A percentile compares a stretch with the other conserved stretches of the same genome.
phyloP scores from a whole-genome alignment of 768 basidiomycete genomes.

The Lactarius quietus region DNA sequence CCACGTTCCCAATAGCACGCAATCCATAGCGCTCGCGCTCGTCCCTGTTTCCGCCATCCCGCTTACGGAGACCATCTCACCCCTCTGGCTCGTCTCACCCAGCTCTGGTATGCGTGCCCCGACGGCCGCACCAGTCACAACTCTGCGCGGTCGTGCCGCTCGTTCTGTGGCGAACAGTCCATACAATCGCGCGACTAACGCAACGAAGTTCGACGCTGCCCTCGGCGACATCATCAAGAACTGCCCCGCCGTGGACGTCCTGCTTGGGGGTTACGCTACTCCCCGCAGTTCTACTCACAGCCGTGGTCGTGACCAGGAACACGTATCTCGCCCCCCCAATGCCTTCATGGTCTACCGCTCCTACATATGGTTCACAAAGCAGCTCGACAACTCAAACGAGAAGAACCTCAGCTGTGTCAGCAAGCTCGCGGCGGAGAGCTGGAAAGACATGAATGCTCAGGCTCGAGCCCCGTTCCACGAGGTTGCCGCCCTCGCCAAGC shows the following conservation, averaged over 20 bases:
- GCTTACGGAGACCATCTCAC: neutral
- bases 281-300: constrained; percentile 40
- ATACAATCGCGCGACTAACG: constrained; percentile 7
- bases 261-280: constrained; percentile 28
- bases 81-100: constrained; percentile 1
- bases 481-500: constrained; percentile 46
- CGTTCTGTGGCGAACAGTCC: neutral
- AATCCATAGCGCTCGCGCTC: constrained; percentile 6
- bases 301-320: constrained; percentile 42
- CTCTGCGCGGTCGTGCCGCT: constrained; percentile 4
- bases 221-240: constrained; percentile 16
- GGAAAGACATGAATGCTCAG: constrained; percentile 51
- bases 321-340: constrained; percentile 77
- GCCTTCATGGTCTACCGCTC: constrained; percentile 85
- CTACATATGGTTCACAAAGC: constrained; percentile 52
- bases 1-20: constrained; percentile 16
- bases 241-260: constrained; percentile 22
- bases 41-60: neutral
- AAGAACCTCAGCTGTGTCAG: constrained; percentile 71
- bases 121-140: neutral
- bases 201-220: neutral
- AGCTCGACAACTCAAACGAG: constrained; percentile 43
- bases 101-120: neutral
- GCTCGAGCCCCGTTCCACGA: constrained; percentile 47
- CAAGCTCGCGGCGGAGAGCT: constrained; percentile 62